Conservation (phyloP, 2,329 filamentous ascomycete species). For the Aquanectria penicillioides region DNA sequence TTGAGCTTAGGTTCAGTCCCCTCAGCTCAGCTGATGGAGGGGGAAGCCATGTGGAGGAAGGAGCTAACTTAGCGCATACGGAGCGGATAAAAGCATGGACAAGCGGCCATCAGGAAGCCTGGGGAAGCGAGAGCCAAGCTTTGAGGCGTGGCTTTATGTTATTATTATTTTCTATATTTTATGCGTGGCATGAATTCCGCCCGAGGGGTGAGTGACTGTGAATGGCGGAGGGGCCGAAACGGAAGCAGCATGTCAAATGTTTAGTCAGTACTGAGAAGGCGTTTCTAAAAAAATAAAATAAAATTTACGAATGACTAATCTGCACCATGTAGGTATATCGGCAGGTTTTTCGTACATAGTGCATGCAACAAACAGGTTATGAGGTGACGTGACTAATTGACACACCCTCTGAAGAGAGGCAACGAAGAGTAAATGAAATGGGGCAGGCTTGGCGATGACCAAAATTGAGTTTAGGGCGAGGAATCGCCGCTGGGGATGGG, state of each 20-base stretch:
- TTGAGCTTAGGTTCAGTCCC: constrained; percentile 4
- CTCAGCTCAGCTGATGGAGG: constrained; percentile 18
- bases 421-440: not conserved
- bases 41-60: constrained; percentile 6
- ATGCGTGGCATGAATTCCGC: constrained; percentile 7
- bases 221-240: not conserved
- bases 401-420: not conserved
- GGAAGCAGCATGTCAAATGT: constrained; percentile 2
- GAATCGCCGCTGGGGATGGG: not conserved
- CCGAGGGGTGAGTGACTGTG: not conserved
- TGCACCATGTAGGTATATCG: no score
- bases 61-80: constrained; percentile 3
- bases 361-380: no score
- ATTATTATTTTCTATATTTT: not conserved
- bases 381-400: no score
- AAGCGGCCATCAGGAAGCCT: not conserved
- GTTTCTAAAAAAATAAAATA: no score
- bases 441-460: not conserved
- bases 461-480: constrained; percentile 4
- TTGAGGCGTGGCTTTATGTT: not conserved
- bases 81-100: not conserved
- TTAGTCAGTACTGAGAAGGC: constrained; percentile 3
- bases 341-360: no score
- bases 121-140: constrained; percentile 19
- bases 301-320: no score